phyloP scores from a whole-genome alignment of 257 asterid species.

The Solanum neorickii region DNA sequence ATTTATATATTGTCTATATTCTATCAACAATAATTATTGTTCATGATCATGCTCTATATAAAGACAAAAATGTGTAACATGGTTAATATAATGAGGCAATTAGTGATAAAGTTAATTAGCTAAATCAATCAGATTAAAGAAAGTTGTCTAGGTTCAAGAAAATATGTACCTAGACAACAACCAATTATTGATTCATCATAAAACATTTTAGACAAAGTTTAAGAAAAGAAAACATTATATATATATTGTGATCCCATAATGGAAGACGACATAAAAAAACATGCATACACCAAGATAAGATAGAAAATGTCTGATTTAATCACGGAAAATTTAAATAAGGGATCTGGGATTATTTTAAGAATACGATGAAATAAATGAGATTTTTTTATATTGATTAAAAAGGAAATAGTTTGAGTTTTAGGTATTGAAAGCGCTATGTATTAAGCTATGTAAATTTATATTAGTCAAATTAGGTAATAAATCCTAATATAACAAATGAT shows the following conservation, averaged over 20 bases:
- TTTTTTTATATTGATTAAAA: neutral
- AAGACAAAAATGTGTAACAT: neutral
- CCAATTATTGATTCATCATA: conserved; percentile 7
- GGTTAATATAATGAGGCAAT: neutral
- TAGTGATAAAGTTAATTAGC: neutral
- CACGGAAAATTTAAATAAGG: neutral
- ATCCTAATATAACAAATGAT: neutral
- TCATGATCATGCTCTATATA: neutral
- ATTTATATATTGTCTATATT: neutral
- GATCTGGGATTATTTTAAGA: neutral
- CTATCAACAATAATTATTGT: neutral
- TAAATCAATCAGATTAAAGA: neutral
- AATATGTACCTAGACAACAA: conserved; percentile 24
- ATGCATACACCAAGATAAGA: neutral
- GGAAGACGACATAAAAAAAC: neutral
- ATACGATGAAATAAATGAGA: neutral
- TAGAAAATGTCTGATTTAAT: neutral
- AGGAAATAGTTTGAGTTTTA: neutral
- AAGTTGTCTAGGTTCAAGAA: conserved; percentile 1
- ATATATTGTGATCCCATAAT: neutral
- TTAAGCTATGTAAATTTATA: neutral
- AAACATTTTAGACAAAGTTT: neutral
- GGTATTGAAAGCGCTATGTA: neutral
- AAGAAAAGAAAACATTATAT: neutral
- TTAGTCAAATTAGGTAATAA: neutral